phyloP scores from a whole-genome alignment of 345 rosid species.

The Mercurialis annua region DNA sequence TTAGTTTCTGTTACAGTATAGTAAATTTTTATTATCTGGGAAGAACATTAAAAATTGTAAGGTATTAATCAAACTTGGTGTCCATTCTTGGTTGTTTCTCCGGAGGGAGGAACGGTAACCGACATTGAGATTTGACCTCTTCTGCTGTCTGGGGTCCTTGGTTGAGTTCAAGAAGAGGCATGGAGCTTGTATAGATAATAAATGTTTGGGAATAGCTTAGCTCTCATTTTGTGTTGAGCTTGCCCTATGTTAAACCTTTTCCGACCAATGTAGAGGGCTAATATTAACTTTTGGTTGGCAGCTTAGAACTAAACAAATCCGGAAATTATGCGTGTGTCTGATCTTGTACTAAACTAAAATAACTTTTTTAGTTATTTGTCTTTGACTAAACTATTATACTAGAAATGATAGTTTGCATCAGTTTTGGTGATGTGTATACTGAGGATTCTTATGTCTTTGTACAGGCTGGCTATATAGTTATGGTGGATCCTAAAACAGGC shows the following conservation, averaged over 20 bases:
- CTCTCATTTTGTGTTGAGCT: neutral
- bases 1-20: neutral
- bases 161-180: neutral
- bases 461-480: slow-evolving; percentile 91
- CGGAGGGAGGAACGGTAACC: neutral
- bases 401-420: neutral
- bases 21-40: neutral
- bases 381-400: neutral
- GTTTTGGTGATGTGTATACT: neutral
- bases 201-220: neutral
- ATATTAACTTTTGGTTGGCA: neutral
- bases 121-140: neutral
- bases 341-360: neutral
- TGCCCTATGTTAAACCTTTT: neutral
- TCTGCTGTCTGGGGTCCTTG: neutral
- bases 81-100: neutral
- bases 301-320: neutral
- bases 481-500: slow-evolving; percentile 68
- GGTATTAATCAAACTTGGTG: neutral
- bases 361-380: neutral
- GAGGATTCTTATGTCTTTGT: neutral
- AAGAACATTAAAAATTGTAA: neutral
- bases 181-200: neutral
- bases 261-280: neutral
- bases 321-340: neutral